A percentile compares a stretch with the other conserved stretches of the same genome.
These are phyloP conservation scores for Mycena floridula DNA, from an alignment of 768 basidiomycete species.

Conservation along the genomic window DNA sequence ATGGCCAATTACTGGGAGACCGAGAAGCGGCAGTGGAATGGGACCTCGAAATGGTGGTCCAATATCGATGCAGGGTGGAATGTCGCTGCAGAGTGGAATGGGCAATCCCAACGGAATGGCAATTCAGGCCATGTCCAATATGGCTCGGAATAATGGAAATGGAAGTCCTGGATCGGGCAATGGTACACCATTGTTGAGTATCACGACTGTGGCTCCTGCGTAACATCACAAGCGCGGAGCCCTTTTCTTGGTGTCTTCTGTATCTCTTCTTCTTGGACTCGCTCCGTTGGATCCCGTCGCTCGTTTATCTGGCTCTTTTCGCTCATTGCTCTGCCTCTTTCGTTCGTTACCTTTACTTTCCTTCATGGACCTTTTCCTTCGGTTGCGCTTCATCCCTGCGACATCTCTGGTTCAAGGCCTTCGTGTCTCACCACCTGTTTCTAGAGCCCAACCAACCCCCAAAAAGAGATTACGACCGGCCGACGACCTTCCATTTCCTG, in stretches of 20 bases:
- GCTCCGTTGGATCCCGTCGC: neutral
- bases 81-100: neutral
- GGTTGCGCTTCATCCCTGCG: too few species aligned
- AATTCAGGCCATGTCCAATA: too few species aligned
- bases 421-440: too few species aligned
- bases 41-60: conserved; percentile 4
- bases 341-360: too few species aligned
- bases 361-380: too few species aligned
- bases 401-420: too few species aligned
- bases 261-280: neutral
- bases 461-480: too few species aligned
- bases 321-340: too few species aligned
- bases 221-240: neutral
- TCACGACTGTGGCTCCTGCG: neutral
- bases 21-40: conserved; percentile 48
- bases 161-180: neutral
- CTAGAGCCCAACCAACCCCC: too few species aligned
- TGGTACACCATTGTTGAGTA: neutral
- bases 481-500: too few species aligned
- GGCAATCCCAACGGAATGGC: neutral
- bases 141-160: too few species aligned
- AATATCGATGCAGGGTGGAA: neutral
- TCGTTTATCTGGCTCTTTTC: too few species aligned
- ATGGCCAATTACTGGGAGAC: conserved; percentile 27
- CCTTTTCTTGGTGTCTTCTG: neutral